A percentile compares a stretch with the other conserved stretches of the same genome.
Evolutionary conservation across 2,329 filamentous ascomycete species (phyloP).

Genomic region (Sarocladium oryzae): DNA sequence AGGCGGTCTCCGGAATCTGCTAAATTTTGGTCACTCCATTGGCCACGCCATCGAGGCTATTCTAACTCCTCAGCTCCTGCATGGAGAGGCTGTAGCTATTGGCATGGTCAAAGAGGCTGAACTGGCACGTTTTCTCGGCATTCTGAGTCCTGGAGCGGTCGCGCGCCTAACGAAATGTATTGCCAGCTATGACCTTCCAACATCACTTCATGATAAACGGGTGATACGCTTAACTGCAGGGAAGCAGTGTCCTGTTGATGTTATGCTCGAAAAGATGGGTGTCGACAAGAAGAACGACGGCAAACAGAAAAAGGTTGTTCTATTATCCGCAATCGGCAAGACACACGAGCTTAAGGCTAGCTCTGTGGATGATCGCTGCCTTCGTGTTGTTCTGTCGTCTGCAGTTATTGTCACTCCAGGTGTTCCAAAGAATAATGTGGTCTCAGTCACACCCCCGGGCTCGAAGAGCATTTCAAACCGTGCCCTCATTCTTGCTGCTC

Average conservation of each 20-base stretch:
- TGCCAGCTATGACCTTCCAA: conserved; percentile 85
- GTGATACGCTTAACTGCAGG: conserved; percentile 77
- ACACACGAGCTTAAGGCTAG: conserved; percentile 84
- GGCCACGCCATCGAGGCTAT: conserved; percentile 96
- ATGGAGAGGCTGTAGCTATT: conserved; percentile 93
- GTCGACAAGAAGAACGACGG: conserved; percentile 99
- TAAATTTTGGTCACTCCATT: conserved; percentile 98
- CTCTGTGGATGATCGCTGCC: conserved; percentile 78
- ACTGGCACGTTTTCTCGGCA: conserved; percentile 79
- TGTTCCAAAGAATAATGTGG: conserved; percentile 56
- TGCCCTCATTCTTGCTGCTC: conserved; percentile 85
- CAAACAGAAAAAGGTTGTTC: conserved; percentile 88
- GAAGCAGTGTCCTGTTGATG: conserved; percentile 81
- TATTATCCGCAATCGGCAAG: conserved; percentile 83
- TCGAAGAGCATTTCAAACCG: conserved; percentile 98
- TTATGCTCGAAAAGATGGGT: conserved; percentile 85
- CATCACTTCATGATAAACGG: conserved; percentile 74
- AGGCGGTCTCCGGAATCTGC: conserved; percentile 83
- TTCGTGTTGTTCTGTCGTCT: conserved; percentile 76
- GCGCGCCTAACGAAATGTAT: conserved; percentile 89
- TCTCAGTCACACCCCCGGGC: conserved; percentile 81
- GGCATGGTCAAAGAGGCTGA: conserved; percentile 99
- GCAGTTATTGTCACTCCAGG: conserved; percentile 69
- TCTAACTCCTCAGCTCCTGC: conserved; percentile 87
- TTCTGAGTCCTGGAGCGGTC: conserved; percentile 79